Conservation (phyloP, 345 rosid genomes). For the Physaria fendleri region DNA sequence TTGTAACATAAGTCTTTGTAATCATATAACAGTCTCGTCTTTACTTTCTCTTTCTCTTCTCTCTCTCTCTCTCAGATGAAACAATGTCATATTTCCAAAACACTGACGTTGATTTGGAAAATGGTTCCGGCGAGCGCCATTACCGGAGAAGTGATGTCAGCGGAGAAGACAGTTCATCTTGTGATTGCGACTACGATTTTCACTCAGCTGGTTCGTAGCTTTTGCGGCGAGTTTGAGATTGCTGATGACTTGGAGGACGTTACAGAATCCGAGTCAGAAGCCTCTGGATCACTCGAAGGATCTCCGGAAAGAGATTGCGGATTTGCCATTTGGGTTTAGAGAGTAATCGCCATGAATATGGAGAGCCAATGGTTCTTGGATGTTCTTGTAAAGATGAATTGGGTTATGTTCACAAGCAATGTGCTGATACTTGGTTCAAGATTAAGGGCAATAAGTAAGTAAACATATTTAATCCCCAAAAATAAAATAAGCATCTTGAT, state of each 20-base stretch:
- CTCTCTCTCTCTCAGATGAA: constrained; percentile 3
- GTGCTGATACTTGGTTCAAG: constrained; percentile 98
- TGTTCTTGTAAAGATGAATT: constrained; percentile 94
- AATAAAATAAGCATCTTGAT: not conserved
- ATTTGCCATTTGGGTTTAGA: constrained; percentile 92
- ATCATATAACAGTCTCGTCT: constrained; percentile 14
- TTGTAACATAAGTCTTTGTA: constrained; percentile 31
- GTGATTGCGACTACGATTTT: constrained; percentile 30
- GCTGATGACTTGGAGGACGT: constrained; percentile 5
- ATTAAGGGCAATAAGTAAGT: constrained; percentile 86
- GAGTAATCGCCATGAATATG: constrained; percentile 47
- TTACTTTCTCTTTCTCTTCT: not conserved
- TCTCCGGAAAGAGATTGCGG: constrained; percentile 58
- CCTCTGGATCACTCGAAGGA: not conserved
- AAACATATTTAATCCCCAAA: not conserved
- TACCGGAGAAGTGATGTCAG: constrained; percentile 25
- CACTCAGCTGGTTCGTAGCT: constrained; percentile 35
- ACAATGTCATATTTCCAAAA: constrained; percentile 24
- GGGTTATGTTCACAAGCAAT: constrained; percentile 89
- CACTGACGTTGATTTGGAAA: constrained; percentile 24
- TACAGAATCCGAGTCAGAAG: constrained; percentile 2
- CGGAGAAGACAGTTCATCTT: constrained; percentile 29
- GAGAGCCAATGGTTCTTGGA: constrained; percentile 73
- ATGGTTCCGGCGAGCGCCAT: constrained; percentile 8
- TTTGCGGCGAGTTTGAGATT: constrained; percentile 32